phyloP scores from a whole-genome alignment of 139 green algal species.

The Penium margaritaceum region DNA sequence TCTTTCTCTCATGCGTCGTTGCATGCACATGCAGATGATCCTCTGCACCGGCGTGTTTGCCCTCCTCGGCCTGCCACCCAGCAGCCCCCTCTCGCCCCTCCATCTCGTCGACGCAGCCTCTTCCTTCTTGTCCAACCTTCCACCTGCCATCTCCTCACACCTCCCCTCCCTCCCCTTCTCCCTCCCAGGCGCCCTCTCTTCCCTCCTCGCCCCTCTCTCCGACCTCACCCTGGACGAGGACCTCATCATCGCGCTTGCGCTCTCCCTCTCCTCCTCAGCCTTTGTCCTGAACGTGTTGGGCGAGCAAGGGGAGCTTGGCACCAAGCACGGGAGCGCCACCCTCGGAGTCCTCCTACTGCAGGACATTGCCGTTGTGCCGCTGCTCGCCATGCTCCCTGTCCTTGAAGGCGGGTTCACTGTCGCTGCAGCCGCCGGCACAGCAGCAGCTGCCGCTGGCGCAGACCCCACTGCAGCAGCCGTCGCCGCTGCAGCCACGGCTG shows the following conservation, averaged over 20 bases:
- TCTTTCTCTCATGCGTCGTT: background rate
- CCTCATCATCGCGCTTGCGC: conserved; percentile 77
- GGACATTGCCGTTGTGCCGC: conserved; percentile 86
- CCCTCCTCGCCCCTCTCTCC: background rate
- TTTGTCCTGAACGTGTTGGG: conserved; percentile 88
- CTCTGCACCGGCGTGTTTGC: conserved; percentile 63
- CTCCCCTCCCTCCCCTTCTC: background rate
- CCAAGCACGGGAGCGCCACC: conserved; percentile 70
- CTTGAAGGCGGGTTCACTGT: conserved; percentile 38
- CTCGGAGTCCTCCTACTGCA: conserved; percentile 85
- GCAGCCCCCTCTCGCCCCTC: background rate
- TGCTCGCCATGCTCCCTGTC: conserved; percentile 83
- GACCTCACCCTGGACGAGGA: conserved; percentile 46
- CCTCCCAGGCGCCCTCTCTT: too few relatives aligned
- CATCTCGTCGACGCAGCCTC: background rate
- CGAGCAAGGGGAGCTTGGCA: conserved; percentile 69
- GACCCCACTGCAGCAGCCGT: background rate
- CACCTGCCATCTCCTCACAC: background rate
- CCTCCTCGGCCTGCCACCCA: conserved; percentile 58
- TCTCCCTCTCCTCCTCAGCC: conserved; percentile 77
- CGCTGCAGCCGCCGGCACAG: conserved; percentile 1
- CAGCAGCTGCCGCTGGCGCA: background rate
- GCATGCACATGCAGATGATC: background rate
- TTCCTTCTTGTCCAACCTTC: background rate
- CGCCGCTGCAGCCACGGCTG: background rate